A percentile compares a stretch with the other conserved stretches of the same genome.
phyloP scores from a whole-genome alignment of 768 basidiomycete species.

The Boletus pseudo-olivaceus region DNA sequence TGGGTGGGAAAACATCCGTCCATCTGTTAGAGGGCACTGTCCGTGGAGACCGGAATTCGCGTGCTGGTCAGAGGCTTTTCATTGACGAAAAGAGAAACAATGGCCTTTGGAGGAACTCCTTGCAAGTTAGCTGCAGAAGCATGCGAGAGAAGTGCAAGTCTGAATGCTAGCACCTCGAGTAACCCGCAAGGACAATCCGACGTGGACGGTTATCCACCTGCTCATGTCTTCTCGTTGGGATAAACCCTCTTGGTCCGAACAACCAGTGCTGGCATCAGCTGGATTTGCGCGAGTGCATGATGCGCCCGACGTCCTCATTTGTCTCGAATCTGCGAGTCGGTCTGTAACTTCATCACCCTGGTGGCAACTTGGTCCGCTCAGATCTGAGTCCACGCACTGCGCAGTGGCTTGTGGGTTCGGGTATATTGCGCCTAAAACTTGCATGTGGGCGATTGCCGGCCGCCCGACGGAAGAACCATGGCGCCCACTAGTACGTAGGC shows the following conservation, averaged over 20 bases:
- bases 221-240: slow-evolving; percentile 3
- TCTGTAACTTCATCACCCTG: not conserved
- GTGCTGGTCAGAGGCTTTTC: too few relatives aligned
- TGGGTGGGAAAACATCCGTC: not conserved
- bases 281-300: not conserved
- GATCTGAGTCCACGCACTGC: too few relatives aligned
- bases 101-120: not conserved
- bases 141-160: not conserved
- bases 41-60: not conserved
- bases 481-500: too few relatives aligned
- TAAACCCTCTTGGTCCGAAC: not conserved
- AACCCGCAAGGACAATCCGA: not conserved
- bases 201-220: not conserved
- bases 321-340: not conserved
- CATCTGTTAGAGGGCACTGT: not conserved
- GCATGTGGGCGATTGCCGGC: too few relatives aligned
- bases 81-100: not conserved
- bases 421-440: not conserved
- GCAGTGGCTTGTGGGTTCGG: not conserved
- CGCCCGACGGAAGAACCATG: not conserved
- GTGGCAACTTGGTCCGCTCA: not conserved
- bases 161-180: not conserved
- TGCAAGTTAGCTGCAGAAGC: slow-evolving; percentile 6
- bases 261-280: too few relatives aligned
- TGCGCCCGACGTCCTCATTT: not conserved